Base-by-base conservation (phyloP, 306 rosid genomes). In the Senna tora region DNA sequence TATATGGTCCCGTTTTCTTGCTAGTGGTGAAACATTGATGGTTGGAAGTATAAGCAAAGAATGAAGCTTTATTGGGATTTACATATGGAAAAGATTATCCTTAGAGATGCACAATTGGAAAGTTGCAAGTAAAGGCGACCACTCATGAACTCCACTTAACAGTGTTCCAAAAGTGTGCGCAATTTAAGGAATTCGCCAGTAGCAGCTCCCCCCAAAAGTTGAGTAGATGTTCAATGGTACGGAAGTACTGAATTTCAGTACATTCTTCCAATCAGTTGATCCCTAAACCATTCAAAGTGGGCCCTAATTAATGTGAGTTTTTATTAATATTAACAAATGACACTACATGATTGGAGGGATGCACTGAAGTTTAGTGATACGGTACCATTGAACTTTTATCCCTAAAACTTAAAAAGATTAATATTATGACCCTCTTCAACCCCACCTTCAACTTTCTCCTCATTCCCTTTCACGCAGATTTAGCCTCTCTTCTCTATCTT, bases 181-280 rank as follows among this genome's bases (percentile, higher is more conserved):
- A 86, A 86, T 75, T 84, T 79, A 76, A 86, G 86, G 88, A 76
- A 74, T 66, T 62, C 47, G 73, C 28, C 75, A 39, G 72, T 41
- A 42, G 33, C 15, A n/a, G n/a, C n/a, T n/a, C 47, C 25, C 36
- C 5, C 54, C 41, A 56, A 64, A 74, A 33, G 70, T n/a, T n/a
- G n/a, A n/a, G n/a, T n/a, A n/a, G n/a, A n/a, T n/a, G n/a, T n/a
- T n/a, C n/a, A n/a, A n/a, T n/a, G n/a, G n/a, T n/a, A n/a, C n/a
- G n/a, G n/a, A n/a, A n/a, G n/a, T n/a, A n/a, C n/a, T n/a, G n/a
- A n/a, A n/a, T n/a, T n/a, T n/a, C n/a, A n/a, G n/a, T n/a, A n/a
- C n/a, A n/a, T n/a, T n/a, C n/a, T n/a, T n/a, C n/a, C n/a, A n/a
- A n/a, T n/a, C n/a, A n/a, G n/a, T n/a, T n/a, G n/a, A n/a, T n/a